These are phyloP conservation scores for Pharnaceum exiguum DNA, from an alignment of 148 eudicot species.

Conservation along the genomic window DNA sequence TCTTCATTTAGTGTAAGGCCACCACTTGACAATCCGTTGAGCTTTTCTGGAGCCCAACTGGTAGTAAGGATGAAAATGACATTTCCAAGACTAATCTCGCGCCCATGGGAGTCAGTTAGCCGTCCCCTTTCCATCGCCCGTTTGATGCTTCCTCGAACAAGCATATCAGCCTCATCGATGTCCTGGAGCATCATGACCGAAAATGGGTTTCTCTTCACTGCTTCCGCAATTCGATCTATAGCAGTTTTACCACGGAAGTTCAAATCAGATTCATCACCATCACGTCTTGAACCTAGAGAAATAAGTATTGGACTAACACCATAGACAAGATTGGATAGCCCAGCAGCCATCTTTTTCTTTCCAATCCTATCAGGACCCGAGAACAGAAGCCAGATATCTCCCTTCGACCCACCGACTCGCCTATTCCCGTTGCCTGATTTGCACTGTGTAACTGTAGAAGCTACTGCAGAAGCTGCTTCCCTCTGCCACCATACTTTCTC, in stretches of 20 bases:
- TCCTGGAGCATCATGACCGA: constrained; percentile 84
- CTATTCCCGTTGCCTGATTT: constrained; percentile 50
- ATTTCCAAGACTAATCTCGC: constrained; percentile 87
- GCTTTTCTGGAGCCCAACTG: constrained; percentile 37
- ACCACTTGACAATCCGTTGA: constrained; percentile 13
- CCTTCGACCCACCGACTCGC: constrained; percentile 53
- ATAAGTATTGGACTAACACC: constrained; percentile 46
- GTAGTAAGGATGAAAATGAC: constrained; percentile 66
- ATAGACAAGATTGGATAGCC: constrained; percentile 62
- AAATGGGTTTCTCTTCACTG: constrained; percentile 68
- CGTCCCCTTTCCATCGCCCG: constrained; percentile 88
- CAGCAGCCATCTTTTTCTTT: constrained; percentile 86
- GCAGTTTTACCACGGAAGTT: constrained; percentile 78
- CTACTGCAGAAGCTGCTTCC: constrained; percentile 78
- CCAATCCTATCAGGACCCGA: constrained; percentile 81
- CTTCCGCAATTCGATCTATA: constrained; percentile 72
- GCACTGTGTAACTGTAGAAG: constrained; percentile 61
- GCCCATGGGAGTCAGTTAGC: constrained; percentile 78
- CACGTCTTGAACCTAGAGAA: constrained; percentile 61
- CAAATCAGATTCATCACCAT: constrained; percentile 54
- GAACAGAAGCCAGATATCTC: constrained; percentile 79
- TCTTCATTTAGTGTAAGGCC: constrained; percentile 42
- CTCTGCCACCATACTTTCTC: constrained; percentile 94
- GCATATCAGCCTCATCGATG: constrained; percentile 69
- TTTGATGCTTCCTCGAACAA: constrained; percentile 65